These are phyloP conservation scores for Candida frijolesensis DNA, from an alignment of 1,139 yeast genomes.

Conservation along the genomic window DNA sequence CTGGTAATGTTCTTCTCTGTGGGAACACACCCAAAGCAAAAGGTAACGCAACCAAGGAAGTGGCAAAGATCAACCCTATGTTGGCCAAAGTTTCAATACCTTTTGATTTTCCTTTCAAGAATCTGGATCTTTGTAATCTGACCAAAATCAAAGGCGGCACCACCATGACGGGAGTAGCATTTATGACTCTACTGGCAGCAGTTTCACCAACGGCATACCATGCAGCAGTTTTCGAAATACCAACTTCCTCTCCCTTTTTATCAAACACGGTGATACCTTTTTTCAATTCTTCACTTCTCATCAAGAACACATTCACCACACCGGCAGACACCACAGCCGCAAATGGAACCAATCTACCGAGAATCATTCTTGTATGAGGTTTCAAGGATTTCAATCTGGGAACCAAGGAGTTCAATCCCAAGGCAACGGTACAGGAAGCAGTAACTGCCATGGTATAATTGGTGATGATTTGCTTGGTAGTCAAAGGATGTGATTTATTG, in stretches of 20 bases:
- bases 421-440: constrained; percentile 93
- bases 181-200: constrained; percentile 90
- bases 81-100: constrained; percentile 70
- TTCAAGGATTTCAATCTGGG: constrained; percentile 71
- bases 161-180: constrained; percentile 97
- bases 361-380: constrained; percentile 68
- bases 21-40: constrained; percentile 96
- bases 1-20: constrained; percentile 68
- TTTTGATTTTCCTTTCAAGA: constrained; percentile 67
- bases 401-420: constrained; percentile 86
- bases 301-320: constrained; percentile 85
- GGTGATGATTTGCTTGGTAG: constrained; percentile 71
- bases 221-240: constrained; percentile 86
- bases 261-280: constrained; percentile 80
- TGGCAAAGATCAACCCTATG: constrained; percentile 79
- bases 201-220: constrained; percentile 94
- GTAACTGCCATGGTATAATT: constrained; percentile 88
- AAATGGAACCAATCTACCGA: constrained; percentile 90
- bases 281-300: constrained; percentile 92
- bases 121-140: constrained; percentile 63
- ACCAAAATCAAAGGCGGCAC: constrained; percentile 86
- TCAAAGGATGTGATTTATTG: constrained; percentile 88
- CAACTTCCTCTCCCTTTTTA: constrained; percentile 67
- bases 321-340: constrained; percentile 99
- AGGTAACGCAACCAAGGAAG: constrained; percentile 87